A percentile compares a stretch with the other conserved stretches of the same genome.
phyloP scores from a whole-genome alignment of 768 basidiomycete species.

The Phlebiopsis gigantea region DNA sequence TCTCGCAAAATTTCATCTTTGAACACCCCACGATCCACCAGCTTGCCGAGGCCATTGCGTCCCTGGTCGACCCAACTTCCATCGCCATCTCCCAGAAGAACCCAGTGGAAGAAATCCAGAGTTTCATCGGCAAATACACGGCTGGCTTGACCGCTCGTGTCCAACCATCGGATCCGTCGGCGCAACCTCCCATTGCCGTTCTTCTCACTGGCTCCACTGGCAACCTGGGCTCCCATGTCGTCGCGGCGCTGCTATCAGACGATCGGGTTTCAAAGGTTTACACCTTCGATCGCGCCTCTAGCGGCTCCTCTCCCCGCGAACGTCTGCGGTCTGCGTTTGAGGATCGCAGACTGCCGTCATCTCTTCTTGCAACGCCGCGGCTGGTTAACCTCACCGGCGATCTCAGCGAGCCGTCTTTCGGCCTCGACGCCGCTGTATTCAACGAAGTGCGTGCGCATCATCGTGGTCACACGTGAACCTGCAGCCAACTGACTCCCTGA shows the following conservation, averaged over 20 bases:
- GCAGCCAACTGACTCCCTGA: background rate
- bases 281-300: constrained; percentile 9
- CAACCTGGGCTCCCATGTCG: constrained; percentile 13
- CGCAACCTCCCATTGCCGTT: background rate
- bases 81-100: background rate
- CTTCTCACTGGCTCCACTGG: constrained; percentile 16
- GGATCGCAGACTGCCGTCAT: constrained; percentile 7
- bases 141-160: background rate
- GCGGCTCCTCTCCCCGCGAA: background rate
- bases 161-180: background rate
- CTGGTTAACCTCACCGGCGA: constrained; percentile 4
- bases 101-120: constrained; percentile 4
- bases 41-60: constrained; percentile 2
- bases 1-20: constrained; percentile 13
- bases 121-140: constrained; percentile 11
- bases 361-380: constrained; percentile 3
- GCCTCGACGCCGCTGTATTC: constrained; percentile 1
- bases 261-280: constrained; percentile 11
- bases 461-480: no score
- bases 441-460: constrained; percentile 3
- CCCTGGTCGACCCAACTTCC: constrained; percentile 2
- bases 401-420: constrained; percentile 4
- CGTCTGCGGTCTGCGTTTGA: constrained; percentile 4
- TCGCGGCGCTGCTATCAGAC: constrained; percentile 9
- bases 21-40: constrained; percentile 4